A percentile compares a stretch with the other conserved stretches of the same genome.
These are phyloP conservation scores for Pyronema domesticum DNA, from an alignment of 495 filamentous ascomycete genomes.

Conservation along the genomic window DNA sequence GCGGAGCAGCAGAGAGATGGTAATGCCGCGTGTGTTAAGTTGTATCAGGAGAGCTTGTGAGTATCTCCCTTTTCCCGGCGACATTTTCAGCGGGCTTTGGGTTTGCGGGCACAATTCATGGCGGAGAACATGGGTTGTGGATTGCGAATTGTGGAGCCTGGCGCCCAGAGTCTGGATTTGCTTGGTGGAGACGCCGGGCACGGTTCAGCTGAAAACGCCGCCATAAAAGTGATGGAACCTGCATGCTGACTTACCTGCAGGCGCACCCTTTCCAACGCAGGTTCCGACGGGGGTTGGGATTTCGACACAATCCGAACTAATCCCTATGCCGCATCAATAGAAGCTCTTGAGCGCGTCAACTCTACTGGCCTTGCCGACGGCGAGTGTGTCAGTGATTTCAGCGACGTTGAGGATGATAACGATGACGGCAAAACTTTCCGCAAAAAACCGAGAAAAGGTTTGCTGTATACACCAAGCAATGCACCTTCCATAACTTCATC, in stretches of 20 bases:
- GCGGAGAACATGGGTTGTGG: not conserved
- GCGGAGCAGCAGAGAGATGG: conserved; percentile 39
- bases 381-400: no score
- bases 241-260: not conserved
- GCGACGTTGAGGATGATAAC: no score
- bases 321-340: not conserved
- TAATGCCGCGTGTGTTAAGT: conserved; percentile 18
- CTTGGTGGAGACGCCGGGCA: no score
- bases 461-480: no score
- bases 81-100: not conserved
- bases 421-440: no score
- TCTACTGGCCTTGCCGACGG: no score
- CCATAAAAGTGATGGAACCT: not conserved
- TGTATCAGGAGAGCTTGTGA: conserved; percentile 23
- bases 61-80: not conserved
- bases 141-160: not conserved
- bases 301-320: conserved; percentile 20
- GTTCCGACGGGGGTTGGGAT: conserved; percentile 19
- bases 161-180: no score
- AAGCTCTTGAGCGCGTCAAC: no score
- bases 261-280: not conserved
- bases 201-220: not conserved
- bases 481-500: no score
- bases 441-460: no score
- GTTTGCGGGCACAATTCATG: not conserved